These are phyloP conservation scores for Urochloa ruziziensis DNA, from an alignment of 176 grass and related monocot species.

Conservation along the genomic window DNA sequence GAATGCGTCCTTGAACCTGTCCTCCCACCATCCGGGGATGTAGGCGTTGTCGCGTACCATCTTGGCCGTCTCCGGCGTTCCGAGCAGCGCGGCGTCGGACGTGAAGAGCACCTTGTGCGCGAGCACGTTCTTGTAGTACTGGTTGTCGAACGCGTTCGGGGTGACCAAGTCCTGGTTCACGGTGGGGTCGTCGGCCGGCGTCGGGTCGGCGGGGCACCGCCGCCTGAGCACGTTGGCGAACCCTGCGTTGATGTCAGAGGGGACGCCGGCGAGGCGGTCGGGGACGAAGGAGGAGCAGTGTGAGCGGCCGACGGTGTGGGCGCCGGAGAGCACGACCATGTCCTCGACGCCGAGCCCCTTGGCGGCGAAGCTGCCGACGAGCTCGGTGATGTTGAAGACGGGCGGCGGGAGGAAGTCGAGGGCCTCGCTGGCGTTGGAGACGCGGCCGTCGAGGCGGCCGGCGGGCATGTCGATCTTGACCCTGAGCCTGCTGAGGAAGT, in stretches of 20 bases:
- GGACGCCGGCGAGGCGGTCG: conserved; percentile 26
- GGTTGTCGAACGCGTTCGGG: conserved; percentile 20
- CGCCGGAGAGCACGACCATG: conserved; percentile 43
- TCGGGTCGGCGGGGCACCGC: conserved; percentile 16
- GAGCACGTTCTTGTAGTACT: conserved; percentile 52
- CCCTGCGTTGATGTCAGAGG: background rate
- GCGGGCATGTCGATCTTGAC: conserved; percentile 38
- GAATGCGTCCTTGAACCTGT: background rate
- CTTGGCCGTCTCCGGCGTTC: conserved; percentile 16
- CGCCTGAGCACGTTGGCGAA: conserved; percentile 8
- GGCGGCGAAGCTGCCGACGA: conserved; percentile 15
- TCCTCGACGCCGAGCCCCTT: conserved; percentile 46
- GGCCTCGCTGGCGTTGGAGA: conserved; percentile 18
- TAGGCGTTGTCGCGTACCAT: background rate
- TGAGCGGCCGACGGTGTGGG: conserved; percentile 36
- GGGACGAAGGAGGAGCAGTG: conserved; percentile 53
- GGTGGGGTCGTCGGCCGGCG: conserved; percentile 19
- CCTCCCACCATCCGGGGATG: background rate
- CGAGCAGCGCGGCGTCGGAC: conserved; percentile 37
- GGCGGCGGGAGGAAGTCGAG: conserved; percentile 40
- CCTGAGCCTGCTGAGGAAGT: conserved; percentile 7
- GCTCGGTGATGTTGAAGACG: background rate
- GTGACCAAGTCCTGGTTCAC: conserved; percentile 42
- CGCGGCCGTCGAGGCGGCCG: conserved; percentile 44
- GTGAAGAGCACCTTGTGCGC: conserved; percentile 42